Conservation (phyloP, 2,329 filamentous ascomycete genomes). For the Trichoderma pleuroti region DNA sequence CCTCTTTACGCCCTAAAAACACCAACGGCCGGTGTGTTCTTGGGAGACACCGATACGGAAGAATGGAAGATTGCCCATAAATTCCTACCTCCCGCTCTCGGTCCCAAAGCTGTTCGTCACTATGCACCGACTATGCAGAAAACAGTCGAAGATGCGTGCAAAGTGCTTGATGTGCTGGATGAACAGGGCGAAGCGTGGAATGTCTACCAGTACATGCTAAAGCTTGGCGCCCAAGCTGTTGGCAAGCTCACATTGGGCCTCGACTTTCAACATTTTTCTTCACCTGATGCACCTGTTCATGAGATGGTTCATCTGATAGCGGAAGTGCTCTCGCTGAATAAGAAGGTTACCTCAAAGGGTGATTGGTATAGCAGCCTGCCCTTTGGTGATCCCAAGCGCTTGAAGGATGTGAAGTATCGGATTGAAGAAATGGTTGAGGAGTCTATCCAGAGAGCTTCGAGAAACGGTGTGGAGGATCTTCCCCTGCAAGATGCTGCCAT, state of each 20-base stretch:
- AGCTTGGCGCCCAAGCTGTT: conserved; percentile 45
- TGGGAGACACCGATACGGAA: conserved; percentile 49
- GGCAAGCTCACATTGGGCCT: conserved; percentile 43
- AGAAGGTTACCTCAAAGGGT: conserved; percentile 45
- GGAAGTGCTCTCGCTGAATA: conserved; percentile 52
- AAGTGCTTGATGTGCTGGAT: conserved; percentile 50
- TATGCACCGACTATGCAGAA: conserved; percentile 58
- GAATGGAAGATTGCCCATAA: conserved; percentile 55
- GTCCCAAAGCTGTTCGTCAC: conserved; percentile 58
- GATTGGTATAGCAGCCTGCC: conserved; percentile 55
- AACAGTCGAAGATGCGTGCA: conserved; percentile 49
- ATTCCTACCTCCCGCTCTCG: conserved; percentile 57
- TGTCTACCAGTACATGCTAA: conserved; percentile 49
- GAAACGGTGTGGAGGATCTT: conserved; percentile 36
- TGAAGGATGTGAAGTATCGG: conserved; percentile 34
- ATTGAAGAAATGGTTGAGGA: conserved; percentile 38
- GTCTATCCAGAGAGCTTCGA: conserved; percentile 37
- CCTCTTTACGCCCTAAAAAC: conserved; percentile 44
- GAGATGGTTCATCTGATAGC: conserved; percentile 51
- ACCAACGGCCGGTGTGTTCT: conserved; percentile 41
- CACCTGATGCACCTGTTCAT: conserved; percentile 46
- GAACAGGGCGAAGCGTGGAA: conserved; percentile 45
- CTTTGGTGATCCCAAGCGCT: conserved; percentile 51
- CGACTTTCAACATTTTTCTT: conserved; percentile 44
- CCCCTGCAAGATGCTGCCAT: conserved; percentile 48